Base-by-base conservation (phyloP, 257 asterid genomes). In the Nemophila menziesii region DNA sequence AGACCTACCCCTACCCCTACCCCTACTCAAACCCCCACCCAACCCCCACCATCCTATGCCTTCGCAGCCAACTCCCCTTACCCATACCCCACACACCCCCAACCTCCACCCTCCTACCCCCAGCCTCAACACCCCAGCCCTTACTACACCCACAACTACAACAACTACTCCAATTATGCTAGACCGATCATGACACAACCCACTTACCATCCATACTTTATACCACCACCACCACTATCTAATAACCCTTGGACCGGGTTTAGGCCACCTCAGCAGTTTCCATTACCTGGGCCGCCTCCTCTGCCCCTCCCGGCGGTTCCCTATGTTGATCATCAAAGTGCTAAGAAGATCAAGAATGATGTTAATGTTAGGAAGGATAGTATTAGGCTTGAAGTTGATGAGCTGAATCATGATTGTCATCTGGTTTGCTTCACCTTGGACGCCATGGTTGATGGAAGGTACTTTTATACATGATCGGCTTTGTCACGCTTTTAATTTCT, bases 381-480 rank as follows among this genome's bases (percentile, higher is more conserved):
- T 1, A 69, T 87, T 23, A 68, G 29, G 74, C 60, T 87, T 51
- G 77, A 73, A 33, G 47, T 71, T 47, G 95, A 87, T 50, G 83
- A 61, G 56, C 44, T 18, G 48, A 39, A 63, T 58, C 69, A 46
- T 12, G 87, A 80, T 66, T 68, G 60, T 43, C 81, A 71, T 61
- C 57, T 87, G 80, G 77, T 87, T 51, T 59, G 80, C 46, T 87
- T 87, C 63, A 73, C 77, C 16, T 87, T 87, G 39, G 97, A 87
- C 74, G 97, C 97, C 41, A 24, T 80, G 65, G 81, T 83, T 21
- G 84, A 80, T 63, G 97, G 97, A 53, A 83, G 95, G 97, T 87
- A 63, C 36, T 29, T 5, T 43, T 23, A 7, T n/a, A 8, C 4
- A 21, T 20, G 8, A 21, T 23, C 33, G n/a, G n/a, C n/a, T n/a